phyloP scores from a whole-genome alignment of 495 filamentous ascomycete species.

The Opeltia flavorubescens region DNA sequence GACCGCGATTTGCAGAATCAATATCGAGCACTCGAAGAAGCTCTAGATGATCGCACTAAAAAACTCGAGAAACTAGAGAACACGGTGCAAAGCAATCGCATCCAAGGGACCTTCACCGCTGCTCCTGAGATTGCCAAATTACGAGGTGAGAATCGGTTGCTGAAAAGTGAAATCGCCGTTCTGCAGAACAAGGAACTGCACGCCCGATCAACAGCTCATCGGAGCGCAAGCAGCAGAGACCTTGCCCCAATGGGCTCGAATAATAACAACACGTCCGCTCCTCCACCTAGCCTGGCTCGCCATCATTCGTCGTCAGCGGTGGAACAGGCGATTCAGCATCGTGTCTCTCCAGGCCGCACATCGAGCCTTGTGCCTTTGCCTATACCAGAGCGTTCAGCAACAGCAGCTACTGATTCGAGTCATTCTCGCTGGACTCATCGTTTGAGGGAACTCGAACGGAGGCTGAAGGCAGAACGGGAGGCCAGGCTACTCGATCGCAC shows the following conservation, averaged over 20 bases:
- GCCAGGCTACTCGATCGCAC: conserved; percentile 70
- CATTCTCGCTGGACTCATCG: conserved; percentile 58
- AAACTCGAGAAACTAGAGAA: conserved; percentile 79
- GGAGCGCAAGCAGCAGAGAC: conserved; percentile 3
- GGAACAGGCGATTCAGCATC: conserved; percentile 18
- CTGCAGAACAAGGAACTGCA: conserved; percentile 39
- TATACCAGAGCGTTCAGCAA: conserved; percentile 22
- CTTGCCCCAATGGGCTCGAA: conserved; percentile 4
- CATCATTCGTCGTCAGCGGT: conserved; percentile 33
- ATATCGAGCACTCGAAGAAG: conserved; percentile 74
- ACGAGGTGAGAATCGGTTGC: conserved; percentile 61
- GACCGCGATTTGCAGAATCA: conserved; percentile 83
- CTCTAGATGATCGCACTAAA: conserved; percentile 63
- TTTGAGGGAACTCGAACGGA: conserved; percentile 71
- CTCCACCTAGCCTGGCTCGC: conserved; percentile 33
- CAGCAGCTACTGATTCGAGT: conserved; percentile 17
- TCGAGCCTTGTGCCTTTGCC: conserved; percentile 23
- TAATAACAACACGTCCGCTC: conserved; percentile 16
- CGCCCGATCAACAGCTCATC: conserved; percentile 16
- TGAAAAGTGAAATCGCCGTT: conserved; percentile 72
- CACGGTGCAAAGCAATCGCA: conserved; percentile 38
- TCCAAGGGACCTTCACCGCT: conserved; percentile 26
- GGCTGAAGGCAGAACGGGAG: conserved; percentile 81
- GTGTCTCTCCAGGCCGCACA: conserved; percentile 18
- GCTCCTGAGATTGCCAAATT: conserved; percentile 52